Base-by-base conservation (phyloP, 129 eudicot genomes). In the Ambrosia artemisiifolia region DNA sequence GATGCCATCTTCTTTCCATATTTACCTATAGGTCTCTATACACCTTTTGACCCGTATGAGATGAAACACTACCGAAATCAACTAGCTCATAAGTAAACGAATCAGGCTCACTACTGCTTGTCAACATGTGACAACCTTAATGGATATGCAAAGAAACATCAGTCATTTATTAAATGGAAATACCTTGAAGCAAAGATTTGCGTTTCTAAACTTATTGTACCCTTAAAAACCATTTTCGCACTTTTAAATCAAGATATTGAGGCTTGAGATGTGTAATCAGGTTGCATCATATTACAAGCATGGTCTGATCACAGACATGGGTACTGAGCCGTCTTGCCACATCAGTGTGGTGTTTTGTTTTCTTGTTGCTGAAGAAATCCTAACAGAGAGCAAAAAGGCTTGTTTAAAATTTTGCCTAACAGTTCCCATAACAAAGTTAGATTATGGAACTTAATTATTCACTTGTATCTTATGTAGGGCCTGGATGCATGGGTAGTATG, bases 221-320 rank as follows among this genome's bases (percentile, higher is more conserved):
- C 32, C 38, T 14, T 49, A 16, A 24, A 24, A 19, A 44, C 16
- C 19, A 16, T 24, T 40, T 11, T 73, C 30, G 20, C 33, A 16
- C 50, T 13, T 60, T 19, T 10, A 4, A 47, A 19, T 36, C 43
- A 69, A 70, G 50, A 79, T 54, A 71, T 6, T 40, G 43, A 36
- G 30, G 20, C 46, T 40, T 64, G 69, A 66, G 3, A 13, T 34
- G 28, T 44, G 71, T 67, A 91, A 12, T 34, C 71, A 92, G 97
- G 96, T 91, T 79, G 95, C 95, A 72, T 91, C 98, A 32, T 92
- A 92, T 78, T 89, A 89, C 75, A 89, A 83, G 77, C 93, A 92
- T 76, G 96, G 91, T 19, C 70, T 89, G 62, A 85, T 92, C 28
- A 67, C 82, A 1, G 96, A 92, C 71, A 88, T 86, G 81, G 91